A percentile compares a stretch with the other conserved stretches of the same genome.
phyloP scores from a whole-genome alignment of 768 basidiomycete genomes.

The Basidioascus undulatus region DNA sequence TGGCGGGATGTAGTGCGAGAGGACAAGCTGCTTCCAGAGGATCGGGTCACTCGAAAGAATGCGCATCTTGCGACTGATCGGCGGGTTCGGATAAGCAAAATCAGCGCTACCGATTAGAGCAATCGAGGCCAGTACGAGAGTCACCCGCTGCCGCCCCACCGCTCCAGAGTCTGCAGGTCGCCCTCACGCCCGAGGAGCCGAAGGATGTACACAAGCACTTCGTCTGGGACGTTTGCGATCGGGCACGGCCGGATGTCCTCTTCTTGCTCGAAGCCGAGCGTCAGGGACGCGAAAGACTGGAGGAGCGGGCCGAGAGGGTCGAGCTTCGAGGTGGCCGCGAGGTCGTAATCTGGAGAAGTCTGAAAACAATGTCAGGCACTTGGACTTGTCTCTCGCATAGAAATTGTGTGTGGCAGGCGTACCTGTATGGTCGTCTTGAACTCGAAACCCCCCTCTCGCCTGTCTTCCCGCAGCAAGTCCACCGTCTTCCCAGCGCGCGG shows the following conservation, averaged over 20 bases:
- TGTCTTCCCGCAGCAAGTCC: too few species aligned
- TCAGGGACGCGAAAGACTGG: too few species aligned
- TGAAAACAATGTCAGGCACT: too few species aligned
- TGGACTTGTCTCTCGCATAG: too few species aligned
- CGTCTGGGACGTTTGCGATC: slow-evolving; percentile 8
- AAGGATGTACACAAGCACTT: slow-evolving; percentile 11
- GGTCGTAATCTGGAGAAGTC: too few species aligned
- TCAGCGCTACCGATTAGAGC: too few species aligned
- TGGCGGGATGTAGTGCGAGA: slow-evolving; percentile 3
- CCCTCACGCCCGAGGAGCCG: slow-evolving; percentile 1
- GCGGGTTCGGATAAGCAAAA: background rate
- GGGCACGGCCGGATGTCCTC: slow-evolving; percentile 5
- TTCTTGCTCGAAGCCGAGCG: slow-evolving; percentile 7
- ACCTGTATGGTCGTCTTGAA: too few species aligned
- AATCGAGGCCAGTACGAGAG: background rate
- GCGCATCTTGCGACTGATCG: background rate
- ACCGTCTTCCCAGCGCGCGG: too few species aligned
- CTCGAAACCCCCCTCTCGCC: too few species aligned
- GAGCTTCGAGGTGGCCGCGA: too few species aligned
- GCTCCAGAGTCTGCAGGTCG: slow-evolving; percentile 9
- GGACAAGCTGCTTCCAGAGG: slow-evolving; percentile 3
- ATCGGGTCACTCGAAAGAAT: slow-evolving; percentile 4
- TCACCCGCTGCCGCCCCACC: slow-evolving; percentile 4
- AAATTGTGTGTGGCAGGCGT: too few species aligned
- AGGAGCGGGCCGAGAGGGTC: too few species aligned